Evolutionary conservation across 805 yeast genomes (phyloP), one percentile per base, ranked within the genome.

Genomic region (Cyberlindnera maritima): DNA sequence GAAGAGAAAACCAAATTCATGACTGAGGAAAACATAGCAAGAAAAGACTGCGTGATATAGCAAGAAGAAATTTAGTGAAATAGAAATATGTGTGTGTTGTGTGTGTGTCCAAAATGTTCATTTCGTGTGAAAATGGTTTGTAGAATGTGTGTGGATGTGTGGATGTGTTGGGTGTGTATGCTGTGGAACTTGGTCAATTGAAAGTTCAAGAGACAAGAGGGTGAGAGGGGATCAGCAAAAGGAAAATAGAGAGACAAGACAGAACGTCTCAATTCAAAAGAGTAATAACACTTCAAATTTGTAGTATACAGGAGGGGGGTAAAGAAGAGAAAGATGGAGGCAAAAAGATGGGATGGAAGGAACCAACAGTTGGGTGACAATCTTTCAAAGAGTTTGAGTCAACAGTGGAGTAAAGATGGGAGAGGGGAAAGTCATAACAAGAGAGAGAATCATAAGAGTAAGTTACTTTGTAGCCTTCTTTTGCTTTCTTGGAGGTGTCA

Each of bases 401-500:
- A 36, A 36, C 9, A 35, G 14, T 9, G 19, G n/a, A 19, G 13
- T 19, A 11, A 7, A 13, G 37, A 8, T 18, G 21, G 35, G 8
- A 12, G 37, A 19, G 37, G 37, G 25, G 37, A 9, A 34, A 34
- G 21, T 17, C 28, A 36, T 17, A 36, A 36, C 39, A 36, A 21
- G 19, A 39, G 10, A 28, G 29, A 4, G 17, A 38, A 38, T 11
- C 17, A 31, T 26, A 21, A 5, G 14, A 9, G n/a, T 31, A 28
- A 20, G 19, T 64, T 68, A 75, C 62, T 76, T 77, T 32, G 72
- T 60, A 45, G 72, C 70, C 64, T 77, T 75, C 62, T 76, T 77
- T 53, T 72, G 76, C 59, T 79, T 79, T 59, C 82, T 74, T 55
- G 83, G 85, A 35, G 84, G 80, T 11, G 84, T 73, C 37, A 75